A percentile compares a stretch with the other conserved stretches of the same genome.
Conservation (phyloP, 805 yeast species). For the baker's yeast (Saccharomyces cerevisiae) region DNA sequence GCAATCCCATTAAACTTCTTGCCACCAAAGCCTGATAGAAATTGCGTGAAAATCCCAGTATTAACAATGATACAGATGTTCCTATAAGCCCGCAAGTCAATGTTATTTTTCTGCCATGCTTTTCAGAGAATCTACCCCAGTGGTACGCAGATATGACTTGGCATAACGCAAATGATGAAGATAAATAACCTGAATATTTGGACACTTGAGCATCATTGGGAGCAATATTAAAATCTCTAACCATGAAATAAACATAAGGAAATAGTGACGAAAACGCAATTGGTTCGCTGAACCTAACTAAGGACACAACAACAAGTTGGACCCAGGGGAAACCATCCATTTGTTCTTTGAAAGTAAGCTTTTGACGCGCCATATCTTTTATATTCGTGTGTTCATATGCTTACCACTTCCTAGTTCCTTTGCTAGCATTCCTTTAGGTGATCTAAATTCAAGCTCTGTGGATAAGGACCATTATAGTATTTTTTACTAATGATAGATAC, state of each 20-base stretch:
- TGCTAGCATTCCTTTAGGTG: background rate
- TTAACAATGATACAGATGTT: slow-evolving; percentile 38
- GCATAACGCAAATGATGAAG: slow-evolving; percentile 53
- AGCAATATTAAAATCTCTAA: slow-evolving; percentile 46
- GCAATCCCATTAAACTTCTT: slow-evolving; percentile 45
- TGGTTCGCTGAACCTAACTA: slow-evolving; percentile 53
- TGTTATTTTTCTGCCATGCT: slow-evolving; percentile 48
- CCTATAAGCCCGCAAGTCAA: slow-evolving; percentile 46
- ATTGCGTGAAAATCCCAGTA: slow-evolving; percentile 47
- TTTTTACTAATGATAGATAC: background rate
- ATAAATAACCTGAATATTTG: slow-evolving; percentile 52
- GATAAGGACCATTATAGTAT: background rate
- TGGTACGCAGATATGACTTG: slow-evolving; percentile 50
- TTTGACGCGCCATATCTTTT: slow-evolving; percentile 6
- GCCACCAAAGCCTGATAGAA: slow-evolving; percentile 47
- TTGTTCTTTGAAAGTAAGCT: slow-evolving; percentile 39
- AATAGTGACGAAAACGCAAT: slow-evolving; percentile 55
- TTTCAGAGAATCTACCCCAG: slow-evolving; percentile 53
- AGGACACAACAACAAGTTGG: slow-evolving; percentile 36
- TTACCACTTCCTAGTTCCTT: background rate
- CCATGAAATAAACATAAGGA: slow-evolving; percentile 59
- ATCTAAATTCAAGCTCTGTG: background rate
- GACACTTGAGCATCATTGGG: slow-evolving; percentile 46
- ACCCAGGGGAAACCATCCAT: slow-evolving; percentile 49
- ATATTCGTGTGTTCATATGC: background rate